phyloP scores from a whole-genome alignment of 257 asterid genomes.

The Solanum chmielewskii region DNA sequence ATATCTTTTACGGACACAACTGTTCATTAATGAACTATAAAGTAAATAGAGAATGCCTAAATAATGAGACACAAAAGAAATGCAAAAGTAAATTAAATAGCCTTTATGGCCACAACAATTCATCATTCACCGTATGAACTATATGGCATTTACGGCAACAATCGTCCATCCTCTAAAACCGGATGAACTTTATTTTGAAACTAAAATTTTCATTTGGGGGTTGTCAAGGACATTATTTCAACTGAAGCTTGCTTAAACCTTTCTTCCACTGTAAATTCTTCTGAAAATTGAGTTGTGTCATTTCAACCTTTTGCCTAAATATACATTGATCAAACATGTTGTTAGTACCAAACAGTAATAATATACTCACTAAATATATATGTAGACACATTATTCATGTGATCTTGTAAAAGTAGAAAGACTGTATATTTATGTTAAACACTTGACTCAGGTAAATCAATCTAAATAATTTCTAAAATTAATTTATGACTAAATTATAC shows the following conservation, averaged over 20 bases:
- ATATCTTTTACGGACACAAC: no score
- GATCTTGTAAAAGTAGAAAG: background rate
- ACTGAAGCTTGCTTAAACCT: constrained; percentile 55
- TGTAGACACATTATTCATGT: background rate
- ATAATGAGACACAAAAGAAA: no score
- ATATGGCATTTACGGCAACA: no score
- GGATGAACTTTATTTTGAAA: background rate
- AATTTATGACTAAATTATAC: background rate
- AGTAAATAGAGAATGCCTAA: no score
- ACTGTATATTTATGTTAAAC: background rate
- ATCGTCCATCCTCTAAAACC: background rate
- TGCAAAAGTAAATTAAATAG: background rate
- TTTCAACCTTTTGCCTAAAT: constrained; percentile 30
- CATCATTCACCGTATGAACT: background rate
- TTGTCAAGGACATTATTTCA: constrained; percentile 44
- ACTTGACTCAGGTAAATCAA: background rate
- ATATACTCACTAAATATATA: background rate
- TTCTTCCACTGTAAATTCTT: constrained; percentile 44
- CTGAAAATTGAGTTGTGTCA: constrained; percentile 12
- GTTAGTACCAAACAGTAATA: background rate
- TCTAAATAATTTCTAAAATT: background rate
- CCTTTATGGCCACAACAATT: background rate
- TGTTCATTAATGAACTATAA: background rate
- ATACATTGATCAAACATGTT: background rate
- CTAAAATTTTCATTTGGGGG: background rate